Evolutionary conservation across 2,329 filamentous ascomycete species (phyloP), one percentile per base, ranked within the genome.

Genomic region (Curvularia sp.): DNA sequence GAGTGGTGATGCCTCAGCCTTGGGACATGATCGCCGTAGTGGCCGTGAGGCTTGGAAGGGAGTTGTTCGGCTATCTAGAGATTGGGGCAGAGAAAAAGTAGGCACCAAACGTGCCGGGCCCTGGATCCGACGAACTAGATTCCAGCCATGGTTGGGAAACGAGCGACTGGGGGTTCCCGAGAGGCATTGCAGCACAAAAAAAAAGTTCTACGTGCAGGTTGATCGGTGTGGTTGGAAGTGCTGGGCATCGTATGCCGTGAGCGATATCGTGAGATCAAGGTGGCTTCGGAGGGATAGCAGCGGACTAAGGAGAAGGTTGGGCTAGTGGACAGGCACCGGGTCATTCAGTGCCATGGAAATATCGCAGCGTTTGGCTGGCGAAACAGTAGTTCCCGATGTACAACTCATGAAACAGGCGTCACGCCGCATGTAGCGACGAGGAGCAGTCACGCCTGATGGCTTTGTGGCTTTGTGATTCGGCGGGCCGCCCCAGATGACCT

Each of bases 381-480:
- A 59, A 58, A 57, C 50, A 43, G 51, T 68, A 65, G 67, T 66
- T 53, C 64, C 64, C 66, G 66, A 67, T 76, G 74, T 76, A 76
- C 74, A 77, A 74, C 72, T 69, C 73, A 76, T 75, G 74, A 77
- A 75, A 76, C 72, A 70, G 59, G 67, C 57, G 71, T 76, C 70
- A 76, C 65, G 71, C 70, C 61, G 72, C 67, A 68, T 69, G 52
- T 47, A 65, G 65, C 59, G 54, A 64, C 53, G 57, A 54, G 61
- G n/a, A 30, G 55, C 50, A 49, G 74, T 74, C 55, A 73, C 74
- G 76, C 74, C 73, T 76, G 74, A 77, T 73, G 60, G 59, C 59
- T 63, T 69, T 71, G 69, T 66, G 51, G 68, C 63, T 59, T 57
- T 55, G 65, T 72, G 74, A 75, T 77, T 77, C 69, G 73, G 67